Conservation (phyloP, 306 rosid species). For the Dalbergia cultrata region DNA sequence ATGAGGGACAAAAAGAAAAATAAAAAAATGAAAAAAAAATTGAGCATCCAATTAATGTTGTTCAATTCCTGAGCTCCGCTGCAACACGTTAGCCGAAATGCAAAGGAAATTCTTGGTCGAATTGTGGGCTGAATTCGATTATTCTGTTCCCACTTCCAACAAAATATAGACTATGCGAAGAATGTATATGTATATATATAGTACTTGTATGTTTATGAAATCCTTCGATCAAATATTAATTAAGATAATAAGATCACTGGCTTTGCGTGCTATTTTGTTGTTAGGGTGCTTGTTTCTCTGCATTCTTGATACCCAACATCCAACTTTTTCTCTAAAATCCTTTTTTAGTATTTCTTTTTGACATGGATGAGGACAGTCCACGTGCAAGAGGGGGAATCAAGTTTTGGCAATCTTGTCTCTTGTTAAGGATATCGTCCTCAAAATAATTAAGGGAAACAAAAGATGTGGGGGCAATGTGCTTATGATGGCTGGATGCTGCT, state of each 20-base stretch:
- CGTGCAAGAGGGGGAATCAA: background rate
- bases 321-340: background rate
- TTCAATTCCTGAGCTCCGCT: background rate
- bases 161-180: too few relatives aligned
- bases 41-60: conserved; percentile 6
- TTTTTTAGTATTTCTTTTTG: background rate
- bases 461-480: conserved; percentile 17
- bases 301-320: conserved; percentile 8
- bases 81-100: background rate
- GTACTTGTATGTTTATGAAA: background rate
- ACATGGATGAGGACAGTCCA: background rate
- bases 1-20: background rate
- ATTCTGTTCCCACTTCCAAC: too few relatives aligned
- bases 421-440: conserved; percentile 2
- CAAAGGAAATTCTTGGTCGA: background rate
- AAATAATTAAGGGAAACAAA: background rate
- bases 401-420: conserved; percentile 6
- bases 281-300: background rate
- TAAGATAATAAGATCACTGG: background rate
- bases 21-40: background rate
- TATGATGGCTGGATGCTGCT: background rate
- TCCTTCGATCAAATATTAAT: background rate
- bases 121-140: background rate
- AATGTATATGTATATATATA: too few relatives aligned
- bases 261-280: background rate